phyloP scores from a whole-genome alignment of 176 grass and related monocot species.

The Avena eriantha region DNA sequence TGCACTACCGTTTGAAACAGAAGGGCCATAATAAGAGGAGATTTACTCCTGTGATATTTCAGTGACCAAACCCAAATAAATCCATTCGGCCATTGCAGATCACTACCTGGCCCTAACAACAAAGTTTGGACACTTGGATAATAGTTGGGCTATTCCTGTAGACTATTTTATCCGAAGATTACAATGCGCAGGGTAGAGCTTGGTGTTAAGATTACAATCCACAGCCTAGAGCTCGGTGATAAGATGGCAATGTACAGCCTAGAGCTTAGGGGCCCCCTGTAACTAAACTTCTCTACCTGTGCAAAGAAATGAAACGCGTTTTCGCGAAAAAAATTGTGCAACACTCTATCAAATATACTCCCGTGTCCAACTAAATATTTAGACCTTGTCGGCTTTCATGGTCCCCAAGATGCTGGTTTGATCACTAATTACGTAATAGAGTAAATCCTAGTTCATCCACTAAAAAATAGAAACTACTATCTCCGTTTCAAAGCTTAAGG shows the following conservation, averaged over 20 bases:
- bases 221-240: not conserved
- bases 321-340: too few species aligned
- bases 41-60: conserved; percentile 8
- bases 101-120: not conserved
- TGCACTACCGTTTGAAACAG: not conserved
- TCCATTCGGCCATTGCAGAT: not conserved
- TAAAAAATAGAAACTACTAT: not conserved
- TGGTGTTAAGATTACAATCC: not conserved
- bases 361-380: not conserved
- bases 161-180: not conserved
- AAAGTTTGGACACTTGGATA: not conserved
- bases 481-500: too few species aligned
- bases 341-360: conserved; percentile 5
- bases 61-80: not conserved
- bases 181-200: not conserved
- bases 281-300: too few species aligned
- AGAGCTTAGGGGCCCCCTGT: too few species aligned
- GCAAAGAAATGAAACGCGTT: too few species aligned
- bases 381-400: not conserved
- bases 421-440: not conserved
- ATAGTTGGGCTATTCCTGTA: not conserved
- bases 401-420: not conserved
- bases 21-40: not conserved
- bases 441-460: not conserved
- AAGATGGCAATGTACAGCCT: not conserved